These are phyloP conservation scores for Mucor plumbeus DNA, from an alignment of 371 early-diverging fungal species.

Conservation along the genomic window DNA sequence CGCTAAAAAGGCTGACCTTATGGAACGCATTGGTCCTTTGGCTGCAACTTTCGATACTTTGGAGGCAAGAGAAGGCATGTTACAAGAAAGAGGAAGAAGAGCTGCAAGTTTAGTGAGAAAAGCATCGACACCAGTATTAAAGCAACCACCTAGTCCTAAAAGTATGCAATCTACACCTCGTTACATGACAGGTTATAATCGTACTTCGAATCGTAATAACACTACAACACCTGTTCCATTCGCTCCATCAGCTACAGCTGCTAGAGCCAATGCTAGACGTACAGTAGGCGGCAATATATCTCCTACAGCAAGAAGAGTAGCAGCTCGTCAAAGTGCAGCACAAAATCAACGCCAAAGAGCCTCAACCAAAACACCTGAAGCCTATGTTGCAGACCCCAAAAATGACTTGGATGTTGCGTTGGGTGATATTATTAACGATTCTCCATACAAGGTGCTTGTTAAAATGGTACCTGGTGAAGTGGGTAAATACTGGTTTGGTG, in stretches of 20 bases:
- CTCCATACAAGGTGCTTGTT: slow-evolving; percentile 48
- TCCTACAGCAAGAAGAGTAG: slow-evolving; percentile 25
- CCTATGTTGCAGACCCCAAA: slow-evolving; percentile 70
- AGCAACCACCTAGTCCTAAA: slow-evolving; percentile 33
- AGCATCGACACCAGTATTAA: slow-evolving; percentile 30
- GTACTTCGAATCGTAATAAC: background rate
- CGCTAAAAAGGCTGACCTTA: slow-evolving; percentile 54
- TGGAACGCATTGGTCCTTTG: slow-evolving; percentile 40
- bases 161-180: slow-evolving; percentile 40
- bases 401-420: slow-evolving; percentile 76
- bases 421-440: slow-evolving; percentile 71
- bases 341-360: slow-evolving; percentile 17
- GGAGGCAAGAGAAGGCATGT: slow-evolving; percentile 20
- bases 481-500: slow-evolving; percentile 78
- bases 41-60: slow-evolving; percentile 31
- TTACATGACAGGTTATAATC: slow-evolving; percentile 26
- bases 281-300: slow-evolving; percentile 18
- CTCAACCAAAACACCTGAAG: slow-evolving; percentile 25
- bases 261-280: slow-evolving; percentile 14
- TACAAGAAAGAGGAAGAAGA: slow-evolving; percentile 30
- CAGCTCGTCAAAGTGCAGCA: slow-evolving; percentile 18
- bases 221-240: slow-evolving; percentile 19
- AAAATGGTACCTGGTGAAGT: slow-evolving; percentile 65
- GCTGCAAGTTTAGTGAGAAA: slow-evolving; percentile 27
- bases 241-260: slow-evolving; percentile 20